Percentiles rank a stretch among this genome's conserved stretches.
phyloP scores from a whole-genome alignment of 495 filamentous ascomycete genomes.

The Penicillium atrosanguineum region DNA sequence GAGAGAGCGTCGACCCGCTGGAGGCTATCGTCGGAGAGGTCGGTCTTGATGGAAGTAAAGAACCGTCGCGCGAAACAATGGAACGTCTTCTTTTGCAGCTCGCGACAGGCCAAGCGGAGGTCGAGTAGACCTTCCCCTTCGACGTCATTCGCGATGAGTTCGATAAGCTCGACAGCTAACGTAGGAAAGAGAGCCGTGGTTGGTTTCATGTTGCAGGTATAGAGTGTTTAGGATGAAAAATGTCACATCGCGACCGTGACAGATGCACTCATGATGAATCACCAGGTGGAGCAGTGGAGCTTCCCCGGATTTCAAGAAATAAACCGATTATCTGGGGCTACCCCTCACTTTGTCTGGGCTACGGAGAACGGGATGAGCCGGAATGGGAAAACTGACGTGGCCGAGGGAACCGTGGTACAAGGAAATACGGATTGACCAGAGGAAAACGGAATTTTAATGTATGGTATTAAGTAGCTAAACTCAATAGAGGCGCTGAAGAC shows the following conservation, averaged over 20 bases:
- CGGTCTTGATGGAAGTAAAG: conserved; percentile 25
- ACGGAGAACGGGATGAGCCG: conserved; percentile 8
- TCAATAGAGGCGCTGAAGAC: neutral
- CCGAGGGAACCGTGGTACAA: too few species aligned
- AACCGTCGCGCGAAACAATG: conserved; percentile 25
- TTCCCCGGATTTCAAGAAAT: conserved; percentile 21
- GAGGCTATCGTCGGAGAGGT: conserved; percentile 26
- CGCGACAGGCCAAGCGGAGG: conserved; percentile 23
- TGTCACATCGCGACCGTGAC: neutral
- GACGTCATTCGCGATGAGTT: conserved; percentile 17
- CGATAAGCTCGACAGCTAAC: conserved; percentile 24
- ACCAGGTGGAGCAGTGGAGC: conserved; percentile 14
- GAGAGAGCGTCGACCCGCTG: conserved; percentile 19
- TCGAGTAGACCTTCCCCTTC: conserved; percentile 12
- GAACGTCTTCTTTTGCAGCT: conserved; percentile 27
- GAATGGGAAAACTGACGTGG: neutral
- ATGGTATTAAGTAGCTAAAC: neutral
- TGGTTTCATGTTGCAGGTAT: neutral
- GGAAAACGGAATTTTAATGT: neutral
- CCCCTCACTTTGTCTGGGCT: conserved; percentile 19
- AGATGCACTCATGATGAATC: neutral
- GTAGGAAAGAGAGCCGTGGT: conserved; percentile 1
- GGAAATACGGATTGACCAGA: neutral
- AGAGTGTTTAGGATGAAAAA: neutral
- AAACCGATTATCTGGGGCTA: conserved; percentile 4